phyloP scores from a whole-genome alignment of 495 filamentous ascomycete genomes.

The Lasiosphaeria miniovina region DNA sequence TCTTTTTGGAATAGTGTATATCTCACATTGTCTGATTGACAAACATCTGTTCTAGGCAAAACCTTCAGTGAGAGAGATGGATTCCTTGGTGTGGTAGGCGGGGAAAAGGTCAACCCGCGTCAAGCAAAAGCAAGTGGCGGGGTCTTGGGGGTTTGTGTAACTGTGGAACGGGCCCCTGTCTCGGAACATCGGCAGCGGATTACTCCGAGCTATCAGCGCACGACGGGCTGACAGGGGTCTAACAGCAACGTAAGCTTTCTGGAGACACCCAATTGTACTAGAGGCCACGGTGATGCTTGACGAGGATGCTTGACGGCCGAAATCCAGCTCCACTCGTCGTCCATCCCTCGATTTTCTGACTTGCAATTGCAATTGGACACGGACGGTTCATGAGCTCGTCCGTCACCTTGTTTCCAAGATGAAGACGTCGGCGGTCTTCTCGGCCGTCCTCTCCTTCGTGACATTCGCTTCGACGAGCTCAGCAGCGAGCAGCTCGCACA shows the following conservation, averaged over 20 bases:
- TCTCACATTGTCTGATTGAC: too few relatives aligned
- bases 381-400: conserved; percentile 38
- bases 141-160: background rate
- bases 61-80: too few relatives aligned
- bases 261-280: conserved; percentile 22
- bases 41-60: too few relatives aligned
- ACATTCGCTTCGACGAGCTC: conserved; percentile 37
- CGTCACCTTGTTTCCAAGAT: conserved; percentile 40
- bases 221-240: conserved; percentile 21
- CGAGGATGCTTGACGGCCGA: conserved; percentile 15
- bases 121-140: too few relatives aligned
- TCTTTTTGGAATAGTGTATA: too few relatives aligned
- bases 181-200: background rate
- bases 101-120: too few relatives aligned
- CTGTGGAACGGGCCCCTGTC: background rate
- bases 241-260: conserved; percentile 43
- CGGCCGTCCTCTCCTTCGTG: conserved; percentile 47
- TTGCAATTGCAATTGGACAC: conserved; percentile 9
- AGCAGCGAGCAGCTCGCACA: conserved; percentile 37
- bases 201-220: conserved; percentile 10
- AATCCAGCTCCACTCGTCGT: conserved; percentile 7
- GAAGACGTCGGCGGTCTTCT: conserved; percentile 52
- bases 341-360: conserved; percentile 1
- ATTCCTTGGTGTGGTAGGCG: too few relatives aligned
- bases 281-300: conserved; percentile 33